These are phyloP conservation scores for Fusarium kyushuense DNA, from an alignment of 2,329 filamentous ascomycete species.

Conservation along the genomic window DNA sequence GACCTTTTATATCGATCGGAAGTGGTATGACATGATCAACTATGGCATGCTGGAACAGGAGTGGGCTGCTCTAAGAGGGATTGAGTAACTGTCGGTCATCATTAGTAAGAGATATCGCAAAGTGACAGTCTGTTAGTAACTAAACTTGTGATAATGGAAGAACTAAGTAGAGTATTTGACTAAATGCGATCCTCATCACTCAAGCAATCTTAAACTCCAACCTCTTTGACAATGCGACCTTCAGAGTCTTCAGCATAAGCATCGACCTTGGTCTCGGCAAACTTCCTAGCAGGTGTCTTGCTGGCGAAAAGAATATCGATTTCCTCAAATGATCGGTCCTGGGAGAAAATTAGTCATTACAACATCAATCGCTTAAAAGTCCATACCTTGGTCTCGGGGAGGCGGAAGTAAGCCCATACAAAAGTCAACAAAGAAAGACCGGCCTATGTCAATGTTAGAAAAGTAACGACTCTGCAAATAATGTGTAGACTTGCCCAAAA, in stretches of 20 bases:
- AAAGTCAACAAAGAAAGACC: constrained; percentile 46
- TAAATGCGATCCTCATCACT: too few relatives aligned
- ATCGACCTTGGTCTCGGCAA: constrained; percentile 48
- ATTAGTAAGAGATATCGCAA: not conserved
- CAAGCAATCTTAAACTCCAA: not conserved
- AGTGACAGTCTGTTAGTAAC: not conserved
- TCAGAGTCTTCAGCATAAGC: constrained; percentile 13
- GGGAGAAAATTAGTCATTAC: not conserved
- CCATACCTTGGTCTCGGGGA: constrained; percentile 49
- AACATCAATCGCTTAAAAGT: rapidly evolving
- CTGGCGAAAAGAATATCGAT: constrained; percentile 53
- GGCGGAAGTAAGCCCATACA: constrained; percentile 52
- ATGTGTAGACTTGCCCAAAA: constrained; percentile 30
- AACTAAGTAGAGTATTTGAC: not conserved
- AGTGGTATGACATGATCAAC: constrained; percentile 53
- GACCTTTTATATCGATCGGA: constrained; percentile 57
- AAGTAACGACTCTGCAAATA: rapidly evolving
- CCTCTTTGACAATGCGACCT: constrained; percentile 10
- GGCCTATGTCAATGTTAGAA: constrained; percentile 20
- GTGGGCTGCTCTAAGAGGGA: constrained; percentile 47
- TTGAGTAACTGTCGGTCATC: not conserved
- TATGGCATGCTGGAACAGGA: constrained; percentile 56
- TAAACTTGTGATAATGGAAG: not conserved
- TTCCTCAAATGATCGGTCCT: constrained; percentile 51
- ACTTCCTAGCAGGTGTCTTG: constrained; percentile 48